Evolutionary conservation across 257 asterid genomes (phyloP).

Genomic region (Pogostemon cablin): DNA sequence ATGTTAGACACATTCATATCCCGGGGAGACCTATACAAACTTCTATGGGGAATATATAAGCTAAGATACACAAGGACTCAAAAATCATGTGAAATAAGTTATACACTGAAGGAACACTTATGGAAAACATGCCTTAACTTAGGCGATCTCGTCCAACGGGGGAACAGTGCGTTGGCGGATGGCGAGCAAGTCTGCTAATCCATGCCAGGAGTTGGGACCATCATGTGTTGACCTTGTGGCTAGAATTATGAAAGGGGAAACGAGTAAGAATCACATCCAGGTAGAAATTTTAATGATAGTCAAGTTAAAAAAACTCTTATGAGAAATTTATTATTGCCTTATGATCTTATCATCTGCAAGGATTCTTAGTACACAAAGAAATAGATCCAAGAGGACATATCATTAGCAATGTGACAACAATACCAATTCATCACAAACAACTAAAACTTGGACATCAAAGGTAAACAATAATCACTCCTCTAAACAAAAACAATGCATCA

Average conservation of each 20-base stretch:
- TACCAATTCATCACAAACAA: neutral
- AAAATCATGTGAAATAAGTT: constrained; percentile 35
- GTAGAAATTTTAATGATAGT: neutral
- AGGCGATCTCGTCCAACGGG: neutral
- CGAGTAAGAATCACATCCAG: constrained; percentile 22
- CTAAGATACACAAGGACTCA: constrained; percentile 20
- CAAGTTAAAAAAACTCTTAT: too few species aligned
- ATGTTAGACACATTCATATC: constrained; percentile 4
- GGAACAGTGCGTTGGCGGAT: constrained; percentile 8
- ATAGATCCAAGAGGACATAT: constrained; percentile 6
- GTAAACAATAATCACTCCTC: neutral
- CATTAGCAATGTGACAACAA: neutral
- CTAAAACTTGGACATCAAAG: neutral
- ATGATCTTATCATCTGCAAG: too few species aligned
- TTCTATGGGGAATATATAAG: constrained; percentile 22
- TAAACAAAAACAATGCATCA: neutral
- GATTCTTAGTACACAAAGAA: neutral
- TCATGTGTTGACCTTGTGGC: constrained; percentile 45
- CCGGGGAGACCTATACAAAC: constrained; percentile 39
- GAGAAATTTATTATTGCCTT: too few species aligned
- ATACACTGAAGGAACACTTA: constrained; percentile 28
- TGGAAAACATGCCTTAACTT: constrained; percentile 23
- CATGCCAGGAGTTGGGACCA: constrained; percentile 42
- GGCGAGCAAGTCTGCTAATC: constrained; percentile 32
- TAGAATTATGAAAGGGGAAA: constrained; percentile 27